Percentiles rank a stretch among this genome's conserved stretches.
These are phyloP conservation scores for Entomortierella beljakovae DNA, from an alignment of 192 early-diverging fungal species.

Conservation along the genomic window DNA sequence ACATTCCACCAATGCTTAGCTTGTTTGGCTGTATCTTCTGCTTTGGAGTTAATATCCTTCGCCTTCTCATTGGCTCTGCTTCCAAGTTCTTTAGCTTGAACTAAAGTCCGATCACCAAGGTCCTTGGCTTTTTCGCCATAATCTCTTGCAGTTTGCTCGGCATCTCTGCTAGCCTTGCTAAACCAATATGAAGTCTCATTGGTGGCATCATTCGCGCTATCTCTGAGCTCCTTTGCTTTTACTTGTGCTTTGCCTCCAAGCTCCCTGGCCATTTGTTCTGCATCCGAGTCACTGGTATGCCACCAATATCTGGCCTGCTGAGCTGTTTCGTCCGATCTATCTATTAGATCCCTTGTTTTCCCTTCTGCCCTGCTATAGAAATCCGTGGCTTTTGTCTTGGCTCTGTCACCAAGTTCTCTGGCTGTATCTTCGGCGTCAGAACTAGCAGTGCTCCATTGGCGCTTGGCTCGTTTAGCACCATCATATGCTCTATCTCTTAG, in stretches of 20 bases:
- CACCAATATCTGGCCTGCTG: conserved; percentile 25
- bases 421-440: conserved; percentile 7
- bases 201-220: too few relatives aligned
- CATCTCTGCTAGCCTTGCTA: too few relatives aligned
- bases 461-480: conserved; percentile 7
- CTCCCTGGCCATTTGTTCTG: conserved; percentile 13
- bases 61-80: too few relatives aligned
- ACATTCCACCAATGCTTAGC: conserved; percentile 20
- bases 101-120: too few relatives aligned
- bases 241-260: conserved; percentile 29
- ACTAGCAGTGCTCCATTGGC: conserved; percentile 5
- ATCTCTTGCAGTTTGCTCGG: too few relatives aligned
- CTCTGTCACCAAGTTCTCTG: conserved; percentile 9
- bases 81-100: too few relatives aligned
- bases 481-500: neutral
- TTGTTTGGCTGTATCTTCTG: neutral
- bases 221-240: conserved; percentile 2
- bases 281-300: conserved; percentile 4
- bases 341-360: neutral
- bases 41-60: too few relatives aligned
- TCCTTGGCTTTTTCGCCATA: too few relatives aligned
- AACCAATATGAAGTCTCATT: too few relatives aligned
- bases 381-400: conserved; percentile 9
- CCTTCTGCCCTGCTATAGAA: neutral
- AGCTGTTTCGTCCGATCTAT: conserved; percentile 13